Base-by-base conservation (phyloP, 2,329 filamentous ascomycete species). In the Fusarium nematophilum region DNA sequence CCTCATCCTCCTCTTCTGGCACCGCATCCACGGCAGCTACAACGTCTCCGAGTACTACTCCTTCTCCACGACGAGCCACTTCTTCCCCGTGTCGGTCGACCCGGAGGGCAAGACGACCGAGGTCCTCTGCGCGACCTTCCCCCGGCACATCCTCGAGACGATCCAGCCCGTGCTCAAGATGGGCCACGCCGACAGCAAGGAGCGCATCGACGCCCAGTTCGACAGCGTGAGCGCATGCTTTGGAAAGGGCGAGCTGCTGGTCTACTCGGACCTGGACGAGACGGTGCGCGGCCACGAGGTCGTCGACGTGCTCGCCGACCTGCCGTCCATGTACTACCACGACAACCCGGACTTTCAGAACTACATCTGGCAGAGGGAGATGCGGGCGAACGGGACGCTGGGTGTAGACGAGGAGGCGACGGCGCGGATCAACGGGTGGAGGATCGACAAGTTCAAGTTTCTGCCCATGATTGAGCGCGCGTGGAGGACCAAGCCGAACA, bases 381-480 rank as follows among this genome's bases (percentile, higher is more conserved):
- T 77, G 67, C 60, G 63, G 5, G 63, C 64, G 4, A 74, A 73
- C 9, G 73, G 73, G 26, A 73, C 72, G 10, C 64, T 77, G 3
- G 72, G 72, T 13, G 49, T 54, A 39, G 69, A 67, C 48, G 70
- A 59, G 49, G 68, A 71, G 56, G 67, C 65, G 11, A 73, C 63
- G 21, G 60, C 47, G 70, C 74, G 53, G 21, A 73, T 73, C 57
- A 73, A 70, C 33, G 82, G 82, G 3, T 85, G 83, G 83, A 77
- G 72, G 21, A 74, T 85, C 38, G 83, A 86, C 70, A 83, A 82
- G 66, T 86, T 80, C 76, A 86, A 86, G 68, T 85, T 85, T 58
- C 66, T 86, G 25, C 81, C 83, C 33, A 83, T 84, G 78, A 73
- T 86, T 5, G 80, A 84, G 53, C 72, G 78, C 23, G 79, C 82